Evolutionary conservation across 1,284 basidiomycete species (phyloP).

Genomic region (Athelia psychrophila): DNA sequence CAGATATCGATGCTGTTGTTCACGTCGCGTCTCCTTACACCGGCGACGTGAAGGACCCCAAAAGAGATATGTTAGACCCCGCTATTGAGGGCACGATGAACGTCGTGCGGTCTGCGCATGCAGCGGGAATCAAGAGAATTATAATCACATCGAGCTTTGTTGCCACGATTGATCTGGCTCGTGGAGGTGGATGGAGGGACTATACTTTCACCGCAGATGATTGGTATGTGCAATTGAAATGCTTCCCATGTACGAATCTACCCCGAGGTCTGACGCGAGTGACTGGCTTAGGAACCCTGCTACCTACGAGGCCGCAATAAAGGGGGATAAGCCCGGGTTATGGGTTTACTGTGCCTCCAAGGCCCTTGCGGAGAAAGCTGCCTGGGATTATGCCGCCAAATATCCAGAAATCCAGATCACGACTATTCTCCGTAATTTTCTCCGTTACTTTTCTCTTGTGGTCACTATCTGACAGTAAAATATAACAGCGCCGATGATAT

Average conservation of each 20-base stretch:
- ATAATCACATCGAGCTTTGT: neutral
- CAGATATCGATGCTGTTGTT: conserved; percentile 19
- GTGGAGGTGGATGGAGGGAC: neutral
- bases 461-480: neutral
- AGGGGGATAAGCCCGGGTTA: neutral
- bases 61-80: neutral
- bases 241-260: too few species aligned
- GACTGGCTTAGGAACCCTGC: too few species aligned
- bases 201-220: neutral
- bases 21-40: conserved; percentile 15
- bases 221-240: neutral
- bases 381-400: neutral
- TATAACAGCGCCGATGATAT: neutral
- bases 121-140: neutral
- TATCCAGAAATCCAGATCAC: neutral
- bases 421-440: neutral
- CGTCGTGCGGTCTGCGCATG: neutral
- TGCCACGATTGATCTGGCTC: too few species aligned
- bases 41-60: neutral
- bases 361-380: neutral
- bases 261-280: too few species aligned
- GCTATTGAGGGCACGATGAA: neutral
- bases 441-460: too few species aligned
- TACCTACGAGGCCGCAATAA: neutral
- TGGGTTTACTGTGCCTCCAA: neutral